Base-by-base conservation (phyloP, 148 eudicot genomes). In the Silene uniflora region DNA sequence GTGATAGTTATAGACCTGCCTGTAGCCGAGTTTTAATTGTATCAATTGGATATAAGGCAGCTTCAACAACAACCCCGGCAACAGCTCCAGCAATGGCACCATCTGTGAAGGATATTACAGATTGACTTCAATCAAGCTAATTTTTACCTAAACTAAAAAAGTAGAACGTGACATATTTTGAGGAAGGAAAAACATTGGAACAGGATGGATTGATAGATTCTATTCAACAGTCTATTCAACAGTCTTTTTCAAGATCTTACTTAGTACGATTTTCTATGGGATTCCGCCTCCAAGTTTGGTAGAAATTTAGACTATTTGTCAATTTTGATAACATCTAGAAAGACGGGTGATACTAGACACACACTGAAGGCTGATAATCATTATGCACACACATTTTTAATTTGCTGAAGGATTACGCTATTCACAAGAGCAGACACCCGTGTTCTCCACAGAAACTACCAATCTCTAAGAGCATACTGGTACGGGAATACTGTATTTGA, bases 1-100 rank as follows among this genome's bases (percentile, higher is more conserved):
- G n/a, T 59, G 10, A 77, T 69, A 29, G 74, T 42, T 69, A 55
- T 81, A 69, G 77, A 92, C 92, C 87, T 87, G 89, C 91, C 88
- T 92, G 97, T 54, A 92, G 87, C 64, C 97, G 89, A 73, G 97
- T 92, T 88, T 92, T 92, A 68, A 92, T 90, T 23, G 98, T 92
- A 81, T 92, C 98, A 55, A 90, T 83, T 65, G 98, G 98, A 79
- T 92, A 92, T 54, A 92, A 79, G 79, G 77, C 90, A 70, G 95
- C 67, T 84, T 92, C 97, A 21, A 86, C 92, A 11, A 92, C 92
- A 75, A 87, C 85, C 49, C 97, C 97, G 73, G 97, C 93, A 75
- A 86, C 82, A 69, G 90, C 98, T 85, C 98, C 95, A 62, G 98
- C 93, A 47, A 92, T 56, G 76, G 95, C 95, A 76, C 91, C 89